Evolutionary conservation across 2,329 filamentous ascomycete genomes (phyloP).

Genomic region (Arthroderma uncinatum): DNA sequence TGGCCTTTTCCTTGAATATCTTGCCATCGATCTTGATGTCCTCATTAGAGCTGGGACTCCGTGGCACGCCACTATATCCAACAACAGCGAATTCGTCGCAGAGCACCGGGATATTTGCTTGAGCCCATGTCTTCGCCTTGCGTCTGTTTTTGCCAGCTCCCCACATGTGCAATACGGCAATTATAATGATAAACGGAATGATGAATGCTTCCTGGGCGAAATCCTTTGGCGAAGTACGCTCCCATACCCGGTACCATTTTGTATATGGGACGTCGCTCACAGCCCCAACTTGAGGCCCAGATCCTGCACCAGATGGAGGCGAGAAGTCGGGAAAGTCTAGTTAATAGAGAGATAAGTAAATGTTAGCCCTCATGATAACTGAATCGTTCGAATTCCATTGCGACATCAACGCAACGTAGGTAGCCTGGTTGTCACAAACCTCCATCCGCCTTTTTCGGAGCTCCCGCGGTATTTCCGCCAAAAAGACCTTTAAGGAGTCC

Average conservation of each 20-base stretch:
- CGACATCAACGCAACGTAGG: neutral
- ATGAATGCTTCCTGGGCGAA: constrained; percentile 83
- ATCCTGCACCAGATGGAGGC: constrained; percentile 16
- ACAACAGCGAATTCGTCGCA: constrained; percentile 76
- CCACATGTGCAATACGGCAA: constrained; percentile 69
- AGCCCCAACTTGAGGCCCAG: constrained; percentile 34
- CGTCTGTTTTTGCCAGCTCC: constrained; percentile 68
- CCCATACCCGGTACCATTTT: constrained; percentile 94
- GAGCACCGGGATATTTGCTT: constrained; percentile 59
- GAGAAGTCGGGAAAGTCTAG: constrained; percentile 14
- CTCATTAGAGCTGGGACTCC: constrained; percentile 16
- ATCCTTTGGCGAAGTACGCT: constrained; percentile 71
- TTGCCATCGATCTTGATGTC: constrained; percentile 21
- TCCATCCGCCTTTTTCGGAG: neutral
- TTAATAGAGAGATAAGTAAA: neutral
- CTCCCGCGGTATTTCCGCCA: neutral
- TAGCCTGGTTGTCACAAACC: neutral
- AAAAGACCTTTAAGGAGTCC: neutral
- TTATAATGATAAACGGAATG: constrained; percentile 59
- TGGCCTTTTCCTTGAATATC: constrained; percentile 72
- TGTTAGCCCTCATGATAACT: neutral
- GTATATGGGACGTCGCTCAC: constrained; percentile 58
- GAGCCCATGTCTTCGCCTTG: constrained; percentile 71
- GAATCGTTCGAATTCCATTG: neutral
- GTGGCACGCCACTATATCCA: constrained; percentile 56